Base-by-base conservation (phyloP, 768 basidiomycete species). In the Kwoniella mangroviensis region DNA sequence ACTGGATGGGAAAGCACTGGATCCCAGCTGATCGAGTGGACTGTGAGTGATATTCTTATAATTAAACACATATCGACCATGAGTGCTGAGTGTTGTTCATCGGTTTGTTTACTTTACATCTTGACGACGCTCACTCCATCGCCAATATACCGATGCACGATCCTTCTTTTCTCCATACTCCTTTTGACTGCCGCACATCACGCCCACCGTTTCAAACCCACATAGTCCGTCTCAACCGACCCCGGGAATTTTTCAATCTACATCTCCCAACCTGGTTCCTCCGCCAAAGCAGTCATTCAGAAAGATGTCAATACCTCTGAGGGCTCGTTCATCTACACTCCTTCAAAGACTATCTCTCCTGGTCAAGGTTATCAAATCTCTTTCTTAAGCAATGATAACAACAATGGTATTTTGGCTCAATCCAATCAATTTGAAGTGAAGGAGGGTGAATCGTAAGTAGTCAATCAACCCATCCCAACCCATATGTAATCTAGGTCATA, bases 181-280 rank as follows among this genome's bases (percentile, higher is more conserved):
- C n/a, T n/a, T n/a, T n/a, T n/a, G n/a, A n/a, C n/a, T n/a, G n/a
- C n/a, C n/a, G n/a, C n/a, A n/a, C n/a, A n/a, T n/a, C n/a, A n/a
- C n/a, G n/a, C n/a, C n/a, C 26, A 17, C 17, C 15, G 4, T 57
- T 40, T 3, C n/a, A n/a, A 26, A 24, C 56, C 67, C 28, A 10
- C 2, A 41, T 41, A 79, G 78, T 75, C 73, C 26, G 78, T 79
- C 68, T 42, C 40, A 34, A 75, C 76, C 51, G 78, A 79, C 62
- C 78, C 75, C 19, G 55, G 68, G 17, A 75, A 73, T 59, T 77
- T 77, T 65, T 73, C 69, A 51, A 75, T 79, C 57, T 68, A 77
- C 62, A 69, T 75, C 67, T 71, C 70, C 40, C 62, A 43, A 52
- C 76, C 78, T 22, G 54, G 55, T 24, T 43, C 68, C 19, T 41